Evolutionary conservation across 176 grass and related monocot genomes (phyloP).

Genomic region (Rhynchospora pubera): DNA sequence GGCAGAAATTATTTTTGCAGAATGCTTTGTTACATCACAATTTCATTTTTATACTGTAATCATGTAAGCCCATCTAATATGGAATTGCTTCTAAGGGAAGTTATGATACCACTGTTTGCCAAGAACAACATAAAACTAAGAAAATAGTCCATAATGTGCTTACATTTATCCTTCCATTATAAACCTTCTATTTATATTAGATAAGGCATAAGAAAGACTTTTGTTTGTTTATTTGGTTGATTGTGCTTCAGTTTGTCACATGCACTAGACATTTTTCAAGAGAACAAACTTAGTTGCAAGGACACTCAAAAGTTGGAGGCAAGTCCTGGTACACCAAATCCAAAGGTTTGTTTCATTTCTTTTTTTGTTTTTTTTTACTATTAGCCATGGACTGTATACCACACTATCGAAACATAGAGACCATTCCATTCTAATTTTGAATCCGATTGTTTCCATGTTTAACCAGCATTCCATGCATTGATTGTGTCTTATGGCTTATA

Average conservation of each 20-base stretch:
- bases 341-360: slow-evolving; percentile 1
- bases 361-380: slow-evolving; percentile 6
- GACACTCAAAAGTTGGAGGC: slow-evolving; percentile 76
- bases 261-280: slow-evolving; percentile 90
- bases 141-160: neutral
- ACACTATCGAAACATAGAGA: neutral
- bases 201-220: neutral
- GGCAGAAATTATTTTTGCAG: neutral
- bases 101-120: neutral
- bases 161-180: neutral
- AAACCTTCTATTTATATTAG: neutral
- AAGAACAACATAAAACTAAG: neutral
- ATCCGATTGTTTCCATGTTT: neutral
- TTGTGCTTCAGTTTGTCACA: slow-evolving; percentile 60
- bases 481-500: neutral
- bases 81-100: neutral
- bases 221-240: neutral
- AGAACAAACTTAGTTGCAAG: slow-evolving; percentile 47
- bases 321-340: slow-evolving; percentile 41
- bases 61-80: neutral
- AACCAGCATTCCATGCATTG: neutral
- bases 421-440: neutral
- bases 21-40: slow-evolving; percentile 53
- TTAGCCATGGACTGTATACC: neutral
- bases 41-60: neutral